phyloP scores from a whole-genome alignment of 208 protist genomes.

The Acanthamoeba sp. region DNA sequence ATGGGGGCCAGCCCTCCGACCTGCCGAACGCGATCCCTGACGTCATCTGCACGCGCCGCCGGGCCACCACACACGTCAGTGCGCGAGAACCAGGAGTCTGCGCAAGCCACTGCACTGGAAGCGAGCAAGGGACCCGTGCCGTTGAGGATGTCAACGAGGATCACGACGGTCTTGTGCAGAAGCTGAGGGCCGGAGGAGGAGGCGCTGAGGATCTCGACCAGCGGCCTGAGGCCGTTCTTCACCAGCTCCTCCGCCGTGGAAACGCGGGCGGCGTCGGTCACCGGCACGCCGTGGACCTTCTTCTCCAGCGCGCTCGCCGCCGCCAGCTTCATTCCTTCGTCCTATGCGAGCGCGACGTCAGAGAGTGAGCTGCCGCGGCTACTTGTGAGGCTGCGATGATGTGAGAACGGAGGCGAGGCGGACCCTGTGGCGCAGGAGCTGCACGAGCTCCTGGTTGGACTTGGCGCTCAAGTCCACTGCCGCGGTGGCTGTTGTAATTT shows the following conservation, averaged over 20 bases:
- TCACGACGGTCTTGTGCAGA: neutral
- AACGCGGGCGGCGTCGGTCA: neutral
- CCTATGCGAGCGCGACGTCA: neutral
- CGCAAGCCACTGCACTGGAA: too few species aligned
- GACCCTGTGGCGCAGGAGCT: neutral
- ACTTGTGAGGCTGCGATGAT: neutral
- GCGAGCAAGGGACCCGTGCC: neutral
- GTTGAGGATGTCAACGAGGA: neutral
- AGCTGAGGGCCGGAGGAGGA: neutral
- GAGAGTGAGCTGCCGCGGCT: neutral
- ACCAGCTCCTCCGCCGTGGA: neutral
- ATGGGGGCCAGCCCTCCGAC: neutral
- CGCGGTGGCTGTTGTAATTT: neutral
- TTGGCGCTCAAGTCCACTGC: neutral
- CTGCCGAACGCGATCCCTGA: neutral
- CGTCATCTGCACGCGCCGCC: slow-evolving; percentile 7
- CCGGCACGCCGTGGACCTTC: neutral
- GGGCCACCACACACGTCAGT: too few species aligned
- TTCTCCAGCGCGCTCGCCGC: slow-evolving; percentile 4
- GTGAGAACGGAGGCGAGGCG: neutral
- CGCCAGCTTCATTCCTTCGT: neutral
- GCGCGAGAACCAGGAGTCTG: too few species aligned
- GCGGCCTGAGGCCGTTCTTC: neutral
- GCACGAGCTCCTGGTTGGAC: neutral
- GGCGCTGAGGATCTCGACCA: slow-evolving; percentile 18